These are phyloP conservation scores for Tagetes patula DNA, from an alignment of 129 eudicot genomes.

Conservation along the genomic window DNA sequence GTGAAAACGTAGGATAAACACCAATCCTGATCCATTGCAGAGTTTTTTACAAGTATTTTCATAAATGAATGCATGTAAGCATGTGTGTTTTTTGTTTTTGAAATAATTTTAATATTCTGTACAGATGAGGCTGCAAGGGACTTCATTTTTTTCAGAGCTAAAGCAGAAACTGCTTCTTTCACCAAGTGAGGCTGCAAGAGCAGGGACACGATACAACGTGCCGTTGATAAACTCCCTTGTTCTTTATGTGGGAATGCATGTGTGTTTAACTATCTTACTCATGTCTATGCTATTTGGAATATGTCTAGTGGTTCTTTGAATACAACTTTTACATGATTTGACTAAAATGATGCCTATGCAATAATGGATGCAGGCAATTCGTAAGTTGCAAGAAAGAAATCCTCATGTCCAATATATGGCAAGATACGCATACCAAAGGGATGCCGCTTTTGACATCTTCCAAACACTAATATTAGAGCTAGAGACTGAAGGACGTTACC, in stretches of 20 bases:
- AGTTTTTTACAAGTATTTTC: background rate
- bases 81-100: background rate
- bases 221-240: conserved; percentile 96
- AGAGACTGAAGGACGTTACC: conserved; percentile 96
- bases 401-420: conserved; percentile 69
- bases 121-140: conserved; percentile 79
- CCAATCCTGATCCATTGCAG: background rate
- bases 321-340: background rate
- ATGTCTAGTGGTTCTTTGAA: too few species aligned
- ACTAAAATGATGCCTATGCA: background rate
- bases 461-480: conserved; percentile 76
- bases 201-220: conserved; percentile 95
- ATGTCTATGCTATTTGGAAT: too few species aligned
- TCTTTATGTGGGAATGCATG: conserved; percentile 96
- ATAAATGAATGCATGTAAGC: background rate
- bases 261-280: conserved; percentile 22
- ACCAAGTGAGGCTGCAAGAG: conserved; percentile 64
- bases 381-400: conserved; percentile 77
- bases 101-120: conserved; percentile 3
- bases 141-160: conserved; percentile 66
- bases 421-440: conserved; percentile 49
- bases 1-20: conserved; percentile 16
- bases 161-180: conserved; percentile 85
- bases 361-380: conserved; percentile 61
- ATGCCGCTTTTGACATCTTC: conserved; percentile 83